Conservation (phyloP, 2,329 filamentous ascomycete species). For the Alternaria dauci region DNA sequence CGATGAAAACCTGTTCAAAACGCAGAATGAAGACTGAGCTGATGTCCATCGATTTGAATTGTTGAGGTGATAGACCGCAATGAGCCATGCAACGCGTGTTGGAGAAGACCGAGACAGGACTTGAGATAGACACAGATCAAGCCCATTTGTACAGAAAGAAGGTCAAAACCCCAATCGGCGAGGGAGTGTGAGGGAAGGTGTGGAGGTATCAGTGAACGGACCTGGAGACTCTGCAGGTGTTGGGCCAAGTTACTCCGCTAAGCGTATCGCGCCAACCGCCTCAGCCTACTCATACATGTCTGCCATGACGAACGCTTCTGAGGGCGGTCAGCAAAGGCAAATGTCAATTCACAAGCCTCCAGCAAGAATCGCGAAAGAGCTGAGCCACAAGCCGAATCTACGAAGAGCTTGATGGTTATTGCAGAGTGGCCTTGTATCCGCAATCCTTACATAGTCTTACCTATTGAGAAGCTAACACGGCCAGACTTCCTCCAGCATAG, state of each 20-base stretch:
- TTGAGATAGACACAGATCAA: no score
- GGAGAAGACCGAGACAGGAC: neutral
- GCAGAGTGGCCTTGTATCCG: neutral
- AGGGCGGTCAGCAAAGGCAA: neutral
- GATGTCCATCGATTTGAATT: neutral
- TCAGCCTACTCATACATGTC: neutral
- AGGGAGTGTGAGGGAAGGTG: neutral
- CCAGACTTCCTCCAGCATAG: constrained; percentile 6
- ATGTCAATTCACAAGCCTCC: neutral
- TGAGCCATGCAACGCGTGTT: neutral
- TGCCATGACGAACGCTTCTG: neutral
- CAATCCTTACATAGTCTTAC: neutral
- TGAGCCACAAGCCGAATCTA: neutral
- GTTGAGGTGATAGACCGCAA: neutral
- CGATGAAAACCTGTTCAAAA: neutral
- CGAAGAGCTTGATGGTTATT: neutral
- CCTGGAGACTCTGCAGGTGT: neutral
- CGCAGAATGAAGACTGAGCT: neutral
- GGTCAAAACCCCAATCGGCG: neutral
- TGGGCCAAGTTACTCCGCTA: neutral
- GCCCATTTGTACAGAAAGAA: neutral
- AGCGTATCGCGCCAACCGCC: neutral
- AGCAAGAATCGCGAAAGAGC: neutral
- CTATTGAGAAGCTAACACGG: neutral
- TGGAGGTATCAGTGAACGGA: neutral